Percentiles rank a stretch among this genome's conserved stretches.
These are phyloP conservation scores for Pyrus betulifolia DNA, from an alignment of 306 rosid species.

Conservation along the genomic window DNA sequence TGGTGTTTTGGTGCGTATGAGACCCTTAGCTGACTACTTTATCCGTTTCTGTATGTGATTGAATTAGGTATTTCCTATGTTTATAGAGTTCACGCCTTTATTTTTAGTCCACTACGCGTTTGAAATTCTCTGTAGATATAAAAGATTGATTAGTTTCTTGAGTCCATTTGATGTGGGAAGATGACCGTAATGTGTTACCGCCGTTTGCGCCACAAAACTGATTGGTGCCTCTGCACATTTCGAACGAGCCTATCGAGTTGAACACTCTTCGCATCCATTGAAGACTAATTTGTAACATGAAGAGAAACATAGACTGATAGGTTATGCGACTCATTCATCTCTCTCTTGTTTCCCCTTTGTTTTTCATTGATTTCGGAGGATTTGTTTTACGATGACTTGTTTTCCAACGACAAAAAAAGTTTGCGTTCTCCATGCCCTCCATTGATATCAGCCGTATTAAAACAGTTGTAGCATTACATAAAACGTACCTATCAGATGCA, in stretches of 20 bases:
- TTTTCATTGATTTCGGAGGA: too few relatives aligned
- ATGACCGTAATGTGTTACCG: background rate
- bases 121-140: background rate
- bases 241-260: background rate
- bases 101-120: background rate
- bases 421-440: too few relatives aligned
- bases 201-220: background rate
- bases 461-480: background rate
- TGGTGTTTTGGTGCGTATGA: background rate
- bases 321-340: too few relatives aligned
- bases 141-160: background rate
- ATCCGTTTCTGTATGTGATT: background rate
- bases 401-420: too few relatives aligned
- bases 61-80: background rate
- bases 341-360: too few relatives aligned
- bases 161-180: background rate
- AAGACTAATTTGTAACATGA: too few relatives aligned
- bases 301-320: too few relatives aligned
- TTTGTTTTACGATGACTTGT: too few relatives aligned
- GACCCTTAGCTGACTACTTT: background rate
- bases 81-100: background rate
- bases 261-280: too few relatives aligned
- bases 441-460: background rate
- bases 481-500: background rate
- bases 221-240: background rate